Evolutionary conservation across 2,329 filamentous ascomycete species (phyloP), one percentile per base, ranked within the genome.

Genomic region (Ascochyta koolunga): DNA sequence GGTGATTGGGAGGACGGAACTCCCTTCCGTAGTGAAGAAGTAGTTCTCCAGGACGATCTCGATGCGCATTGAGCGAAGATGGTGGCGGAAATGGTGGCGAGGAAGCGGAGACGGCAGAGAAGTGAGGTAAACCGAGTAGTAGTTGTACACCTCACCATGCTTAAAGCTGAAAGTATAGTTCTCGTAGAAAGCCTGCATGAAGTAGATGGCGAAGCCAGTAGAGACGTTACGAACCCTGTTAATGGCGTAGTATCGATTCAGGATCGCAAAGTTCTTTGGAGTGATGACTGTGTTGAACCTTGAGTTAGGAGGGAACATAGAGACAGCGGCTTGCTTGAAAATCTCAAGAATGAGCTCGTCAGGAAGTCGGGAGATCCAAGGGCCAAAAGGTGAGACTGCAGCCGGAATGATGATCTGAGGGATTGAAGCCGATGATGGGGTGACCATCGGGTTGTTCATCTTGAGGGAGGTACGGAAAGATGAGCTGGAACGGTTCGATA

Each of bases 331-430:
- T 37, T 48, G 44, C 22, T 45, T 49, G 52, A 66, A 50, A 54
- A 66, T 62, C 24, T 54, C 35, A n/a, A 44, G 18, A 5, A 61
- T 19, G 11, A 66, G 31, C 32, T 63, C 59, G n/a, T 59, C 49
- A 6, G 62, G 62, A 16, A 66, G 42, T 1, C 50, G 33, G 6
- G 49, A 36, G 32, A 54, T 46, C n/a, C 41, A 51, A 18, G 53
- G 54, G 8, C 45, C 54, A 4, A 43, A 27, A 1, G 46, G 25
- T 5, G 42, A 21, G 18, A 59, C 38, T 19, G 25, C 31, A 15
- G 49, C 33, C 6, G 54, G 48, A n/a, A 56, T 53, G 31, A 36
- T 35, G 29, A 47, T 22, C 10, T 39, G 45, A 27, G 48, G 40
- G 50, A 58, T 40, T 25, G 44, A 39, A 15, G 24, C 33, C 19